Conservation (phyloP, 306 rosid species). For the Corylus americana region DNA sequence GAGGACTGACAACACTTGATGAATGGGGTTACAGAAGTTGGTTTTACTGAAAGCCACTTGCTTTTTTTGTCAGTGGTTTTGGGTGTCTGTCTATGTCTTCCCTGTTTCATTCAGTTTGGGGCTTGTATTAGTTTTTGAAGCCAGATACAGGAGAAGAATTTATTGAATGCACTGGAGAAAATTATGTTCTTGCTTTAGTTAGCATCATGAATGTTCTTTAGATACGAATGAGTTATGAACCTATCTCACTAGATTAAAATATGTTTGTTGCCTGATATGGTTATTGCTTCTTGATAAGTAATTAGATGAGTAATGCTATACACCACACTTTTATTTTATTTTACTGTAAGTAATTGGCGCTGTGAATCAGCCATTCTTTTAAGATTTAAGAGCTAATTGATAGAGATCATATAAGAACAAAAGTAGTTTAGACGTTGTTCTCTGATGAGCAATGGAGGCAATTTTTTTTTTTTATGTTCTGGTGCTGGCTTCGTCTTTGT, state of each 20-base stretch:
- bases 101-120: not conserved
- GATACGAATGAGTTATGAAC: not conserved
- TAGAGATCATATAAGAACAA: too few species aligned
- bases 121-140: not conserved
- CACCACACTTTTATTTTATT: too few species aligned
- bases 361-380: too few species aligned
- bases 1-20: constrained; percentile 55
- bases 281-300: not conserved
- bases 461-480: too few species aligned
- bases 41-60: too few species aligned
- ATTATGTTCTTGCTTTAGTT: not conserved
- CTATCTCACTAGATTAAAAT: not conserved
- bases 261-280: not conserved
- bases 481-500: not conserved
- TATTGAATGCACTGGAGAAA: not conserved
- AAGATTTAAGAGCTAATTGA: too few species aligned
- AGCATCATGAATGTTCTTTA: not conserved
- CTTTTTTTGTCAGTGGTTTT: not conserved
- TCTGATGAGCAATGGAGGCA: too few species aligned
- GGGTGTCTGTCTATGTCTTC: not conserved
- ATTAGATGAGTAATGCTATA: not conserved
- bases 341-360: too few species aligned
- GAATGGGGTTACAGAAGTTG: constrained; percentile 12
- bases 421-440: too few species aligned
- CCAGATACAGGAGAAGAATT: not conserved